These are phyloP conservation scores for Ilyonectria destructans DNA, from an alignment of 2,329 filamentous ascomycete genomes.

Conservation along the genomic window DNA sequence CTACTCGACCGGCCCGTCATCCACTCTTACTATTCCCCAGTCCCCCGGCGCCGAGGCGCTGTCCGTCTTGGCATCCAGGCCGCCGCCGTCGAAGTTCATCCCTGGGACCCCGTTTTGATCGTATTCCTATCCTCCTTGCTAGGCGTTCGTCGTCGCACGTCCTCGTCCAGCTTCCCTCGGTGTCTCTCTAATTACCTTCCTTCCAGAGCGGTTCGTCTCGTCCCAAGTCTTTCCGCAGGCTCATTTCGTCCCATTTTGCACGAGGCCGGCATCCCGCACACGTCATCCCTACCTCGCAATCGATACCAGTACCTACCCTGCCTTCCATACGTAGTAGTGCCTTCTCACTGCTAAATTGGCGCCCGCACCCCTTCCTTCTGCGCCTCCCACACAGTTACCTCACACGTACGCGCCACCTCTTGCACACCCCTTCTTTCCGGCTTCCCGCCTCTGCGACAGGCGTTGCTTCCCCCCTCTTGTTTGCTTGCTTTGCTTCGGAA, in stretches of 20 bases:
- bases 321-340: not conserved
- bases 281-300: constrained; percentile 8
- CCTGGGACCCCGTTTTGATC: not conserved
- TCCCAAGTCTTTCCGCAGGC: not conserved
- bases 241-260: not conserved
- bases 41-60: constrained; percentile 3
- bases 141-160: not conserved
- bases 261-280: not conserved
- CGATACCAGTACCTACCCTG: not conserved
- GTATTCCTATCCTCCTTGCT: not conserved
- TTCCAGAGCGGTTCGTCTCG: not conserved
- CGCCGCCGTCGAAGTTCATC: not conserved
- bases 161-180: not conserved
- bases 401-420: constrained; percentile 12
- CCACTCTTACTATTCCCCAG: not conserved
- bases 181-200: not conserved
- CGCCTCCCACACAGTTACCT: not conserved
- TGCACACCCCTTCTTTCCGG: not conserved
- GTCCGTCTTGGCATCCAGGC: constrained; percentile 3
- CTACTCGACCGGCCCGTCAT: not conserved
- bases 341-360: not conserved
- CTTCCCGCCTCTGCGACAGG: not conserved
- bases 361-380: constrained; percentile 1
- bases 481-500: not conserved
- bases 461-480: not conserved